Base-by-base conservation (phyloP, 352 stramenopile genomes). In the Pythium apleroticum region DNA sequence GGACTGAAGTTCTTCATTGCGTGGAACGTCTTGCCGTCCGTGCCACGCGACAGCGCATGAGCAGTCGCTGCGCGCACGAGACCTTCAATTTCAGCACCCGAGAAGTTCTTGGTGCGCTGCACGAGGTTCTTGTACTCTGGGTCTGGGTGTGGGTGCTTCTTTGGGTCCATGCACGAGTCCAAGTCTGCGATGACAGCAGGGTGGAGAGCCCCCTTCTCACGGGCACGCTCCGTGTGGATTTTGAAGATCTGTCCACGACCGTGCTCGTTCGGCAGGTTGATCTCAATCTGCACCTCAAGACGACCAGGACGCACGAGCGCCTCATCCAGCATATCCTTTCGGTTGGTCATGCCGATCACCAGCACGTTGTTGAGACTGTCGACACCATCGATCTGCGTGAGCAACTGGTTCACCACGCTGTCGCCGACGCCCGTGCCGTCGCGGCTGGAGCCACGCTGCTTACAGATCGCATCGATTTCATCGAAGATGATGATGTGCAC, bases 401-500 rank as follows among this genome's bases (percentile, higher is more conserved):
- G 84, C 25, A 99, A 75, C 84, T 99, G 98, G 75, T 99, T 99
- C 57, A 99, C 98, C 17, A 99, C 97, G 14, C 87, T 98, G 75
- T 99, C 97, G 27, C 88, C 90, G 27, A 99, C 97, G 45, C 97
- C 97, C 3, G 97, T 99, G 56, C 96, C 87, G 69, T 98, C 96
- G 43, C 86, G 84, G 52, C 82, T 93, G 50, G 80, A 89, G 56
- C 98, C 98, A 76, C 98, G 92, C 52, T 91, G 68, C 74, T 99
- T 99, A 75, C 96, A 99, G 76, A 99, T 99, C 33, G 98, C 97
- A 83, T 99, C 98, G 77, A 99, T 99, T 77, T 99, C 98, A 79
- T 99, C 98, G 69, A 99, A 98, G 73, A 99, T 99, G 73, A 99
- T 98, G 72, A 99, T 99, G 75, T 99, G 98, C 53, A 99, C 88